These are phyloP conservation scores for Coprinellus micaceus DNA, from an alignment of 768 basidiomycete genomes.

Conservation along the genomic window DNA sequence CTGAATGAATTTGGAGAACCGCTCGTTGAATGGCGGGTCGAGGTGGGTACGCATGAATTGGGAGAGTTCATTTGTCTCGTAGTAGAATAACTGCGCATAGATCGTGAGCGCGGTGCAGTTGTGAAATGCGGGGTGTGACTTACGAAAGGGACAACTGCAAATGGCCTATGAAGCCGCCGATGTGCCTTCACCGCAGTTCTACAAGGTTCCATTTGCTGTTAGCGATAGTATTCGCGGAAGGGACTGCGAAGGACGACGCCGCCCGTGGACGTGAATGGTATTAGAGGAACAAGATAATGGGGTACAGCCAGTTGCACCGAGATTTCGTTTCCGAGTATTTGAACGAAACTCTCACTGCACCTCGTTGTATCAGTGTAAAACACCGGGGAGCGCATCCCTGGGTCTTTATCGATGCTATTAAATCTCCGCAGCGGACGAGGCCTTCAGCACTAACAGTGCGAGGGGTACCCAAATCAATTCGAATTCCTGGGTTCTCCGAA, in stretches of 20 bases:
- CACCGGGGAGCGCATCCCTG: not conserved
- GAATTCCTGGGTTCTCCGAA: not conserved
- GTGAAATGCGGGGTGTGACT: not conserved
- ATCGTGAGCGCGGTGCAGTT: not conserved
- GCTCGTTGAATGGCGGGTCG: constrained; percentile 6
- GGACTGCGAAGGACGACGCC: not conserved
- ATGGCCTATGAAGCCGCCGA: not conserved
- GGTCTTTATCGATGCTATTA: constrained; percentile 2
- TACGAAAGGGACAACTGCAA: constrained; percentile 7
- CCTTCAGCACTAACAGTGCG: not conserved
- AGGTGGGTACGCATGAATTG: constrained; percentile 3
- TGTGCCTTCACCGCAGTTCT: not conserved
- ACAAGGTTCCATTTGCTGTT: not conserved
- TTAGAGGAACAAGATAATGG: not conserved
- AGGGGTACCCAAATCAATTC: not conserved
- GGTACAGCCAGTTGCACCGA: not conserved
- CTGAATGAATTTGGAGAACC: constrained; percentile 6
- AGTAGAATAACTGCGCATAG: not conserved
- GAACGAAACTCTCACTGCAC: not conserved
- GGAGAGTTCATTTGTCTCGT: not conserved
- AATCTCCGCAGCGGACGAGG: not conserved
- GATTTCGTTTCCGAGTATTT: not conserved
- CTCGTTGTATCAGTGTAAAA: not conserved
- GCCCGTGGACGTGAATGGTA: not conserved
- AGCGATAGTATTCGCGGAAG: not conserved